Percentiles rank a stretch among this genome's conserved stretches.
These are phyloP conservation scores for Tilletia caries DNA, from an alignment of 1,284 basidiomycete species.

Conservation along the genomic window DNA sequence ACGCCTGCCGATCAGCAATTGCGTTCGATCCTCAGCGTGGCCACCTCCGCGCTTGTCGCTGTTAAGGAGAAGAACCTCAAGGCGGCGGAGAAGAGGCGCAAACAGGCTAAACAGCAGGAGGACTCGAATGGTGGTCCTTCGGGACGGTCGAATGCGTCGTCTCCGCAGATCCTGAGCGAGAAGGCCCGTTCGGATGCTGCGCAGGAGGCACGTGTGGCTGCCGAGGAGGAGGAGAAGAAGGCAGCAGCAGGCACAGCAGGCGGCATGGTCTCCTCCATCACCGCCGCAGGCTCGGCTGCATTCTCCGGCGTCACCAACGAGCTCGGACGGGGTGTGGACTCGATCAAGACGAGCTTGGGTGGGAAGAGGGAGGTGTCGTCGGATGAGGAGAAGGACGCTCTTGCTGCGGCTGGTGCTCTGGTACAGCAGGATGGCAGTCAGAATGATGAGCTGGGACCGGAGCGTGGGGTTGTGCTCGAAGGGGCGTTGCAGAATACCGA, in stretches of 20 bases:
- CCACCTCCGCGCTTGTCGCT: constrained; percentile 68
- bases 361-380: background rate
- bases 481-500: background rate
- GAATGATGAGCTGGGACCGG: background rate
- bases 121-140: background rate
- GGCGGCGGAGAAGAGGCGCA: constrained; percentile 22
- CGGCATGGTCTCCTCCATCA: background rate
- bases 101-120: background rate
- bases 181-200: background rate
- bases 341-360: background rate
- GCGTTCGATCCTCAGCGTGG: constrained; percentile 75
- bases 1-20: constrained; percentile 80
- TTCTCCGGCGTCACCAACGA: background rate
- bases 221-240: background rate
- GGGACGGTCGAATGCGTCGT: background rate
- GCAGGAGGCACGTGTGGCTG: background rate
- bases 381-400: background rate
- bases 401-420: background rate
- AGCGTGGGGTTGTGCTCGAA: background rate
- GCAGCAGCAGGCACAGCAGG: background rate
- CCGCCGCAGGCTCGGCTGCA: background rate
- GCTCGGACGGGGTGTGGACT: background rate
- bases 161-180: background rate
- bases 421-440: background rate
- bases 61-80: constrained; percentile 58